Evolutionary conservation across 345 rosid species (phyloP).

Genomic region (Carallia pectinifolia): DNA sequence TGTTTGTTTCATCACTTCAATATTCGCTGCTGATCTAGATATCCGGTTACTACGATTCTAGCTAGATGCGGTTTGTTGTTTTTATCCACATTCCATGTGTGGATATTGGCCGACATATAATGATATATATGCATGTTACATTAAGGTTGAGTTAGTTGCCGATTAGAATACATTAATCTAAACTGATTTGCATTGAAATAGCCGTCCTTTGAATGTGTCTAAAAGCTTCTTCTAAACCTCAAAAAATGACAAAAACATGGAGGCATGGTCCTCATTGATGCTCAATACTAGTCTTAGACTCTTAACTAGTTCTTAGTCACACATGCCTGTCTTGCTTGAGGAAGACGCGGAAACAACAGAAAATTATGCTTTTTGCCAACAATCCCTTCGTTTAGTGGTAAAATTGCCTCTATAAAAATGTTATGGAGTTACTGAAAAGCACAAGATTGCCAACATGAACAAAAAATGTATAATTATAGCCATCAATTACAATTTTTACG

Average conservation of each 20-base stretch:
- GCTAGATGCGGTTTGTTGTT: slow-evolving; percentile 12
- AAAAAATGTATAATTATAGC: too few relatives aligned
- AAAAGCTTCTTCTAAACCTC: not conserved
- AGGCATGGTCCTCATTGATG: too few relatives aligned
- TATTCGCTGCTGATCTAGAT: too few relatives aligned
- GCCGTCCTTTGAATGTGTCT: slow-evolving; percentile 41
- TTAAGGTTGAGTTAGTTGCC: slow-evolving; percentile 5
- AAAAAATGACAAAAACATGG: slow-evolving; percentile 12
- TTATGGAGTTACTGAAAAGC: too few relatives aligned
- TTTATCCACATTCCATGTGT: slow-evolving; percentile 2
- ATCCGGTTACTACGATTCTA: not conserved
- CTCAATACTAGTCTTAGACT: too few relatives aligned
- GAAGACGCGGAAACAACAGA: too few relatives aligned
- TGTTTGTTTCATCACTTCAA: too few relatives aligned
- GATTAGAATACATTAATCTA: slow-evolving; percentile 4
- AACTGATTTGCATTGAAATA: slow-evolving; percentile 18
- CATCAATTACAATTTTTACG: too few relatives aligned
- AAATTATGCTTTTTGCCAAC: too few relatives aligned
- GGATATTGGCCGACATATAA: not conserved
- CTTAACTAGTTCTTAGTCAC: not conserved
- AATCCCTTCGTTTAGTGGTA: too few relatives aligned
- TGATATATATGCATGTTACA: not conserved
- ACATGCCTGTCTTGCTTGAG: slow-evolving; percentile 16
- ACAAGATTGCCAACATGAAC: too few relatives aligned
- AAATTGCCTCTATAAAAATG: too few relatives aligned